A percentile compares a stretch with the other conserved stretches of the same genome.
These are phyloP conservation scores for Xylaria castorea DNA, from an alignment of 495 filamentous ascomycete species.

Conservation along the genomic window DNA sequence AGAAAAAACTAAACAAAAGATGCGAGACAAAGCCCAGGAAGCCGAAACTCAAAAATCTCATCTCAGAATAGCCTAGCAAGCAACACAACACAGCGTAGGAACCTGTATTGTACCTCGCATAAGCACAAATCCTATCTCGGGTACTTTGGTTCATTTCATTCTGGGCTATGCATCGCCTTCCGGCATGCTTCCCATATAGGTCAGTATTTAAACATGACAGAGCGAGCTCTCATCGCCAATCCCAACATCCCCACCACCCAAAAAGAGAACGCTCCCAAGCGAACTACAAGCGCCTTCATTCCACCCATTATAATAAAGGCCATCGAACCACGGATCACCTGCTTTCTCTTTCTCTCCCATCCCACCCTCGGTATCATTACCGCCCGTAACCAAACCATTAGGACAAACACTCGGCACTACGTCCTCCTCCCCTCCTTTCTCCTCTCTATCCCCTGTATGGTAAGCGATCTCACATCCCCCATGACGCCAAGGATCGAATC, in stretches of 20 bases:
- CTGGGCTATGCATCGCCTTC: neutral
- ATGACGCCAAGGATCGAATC: constrained; percentile 41
- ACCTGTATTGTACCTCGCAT: neutral
- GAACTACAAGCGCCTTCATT: constrained; percentile 39
- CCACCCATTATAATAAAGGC: constrained; percentile 41
- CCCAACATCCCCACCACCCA: constrained; percentile 28
- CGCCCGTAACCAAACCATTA: constrained; percentile 32
- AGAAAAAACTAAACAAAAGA: neutral
- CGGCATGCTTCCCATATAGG: neutral
- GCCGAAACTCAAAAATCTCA: neutral
- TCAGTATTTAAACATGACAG: neutral
- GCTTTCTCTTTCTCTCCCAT: neutral
- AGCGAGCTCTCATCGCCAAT: constrained; percentile 23
- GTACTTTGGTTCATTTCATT: constrained; percentile 3
- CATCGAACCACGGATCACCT: constrained; percentile 28
- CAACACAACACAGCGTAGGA: neutral
- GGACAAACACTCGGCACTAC: constrained; percentile 32
- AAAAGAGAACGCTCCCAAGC: constrained; percentile 31
- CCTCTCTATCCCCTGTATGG: constrained; percentile 30
- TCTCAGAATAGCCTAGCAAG: neutral
- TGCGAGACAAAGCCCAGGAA: neutral
- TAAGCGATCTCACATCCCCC: constrained; percentile 39
- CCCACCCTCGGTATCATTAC: neutral
- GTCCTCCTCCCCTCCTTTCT: neutral
- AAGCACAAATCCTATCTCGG: neutral